Conservation (phyloP, 805 yeast genomes). For the Candida yuanshanica region DNA sequence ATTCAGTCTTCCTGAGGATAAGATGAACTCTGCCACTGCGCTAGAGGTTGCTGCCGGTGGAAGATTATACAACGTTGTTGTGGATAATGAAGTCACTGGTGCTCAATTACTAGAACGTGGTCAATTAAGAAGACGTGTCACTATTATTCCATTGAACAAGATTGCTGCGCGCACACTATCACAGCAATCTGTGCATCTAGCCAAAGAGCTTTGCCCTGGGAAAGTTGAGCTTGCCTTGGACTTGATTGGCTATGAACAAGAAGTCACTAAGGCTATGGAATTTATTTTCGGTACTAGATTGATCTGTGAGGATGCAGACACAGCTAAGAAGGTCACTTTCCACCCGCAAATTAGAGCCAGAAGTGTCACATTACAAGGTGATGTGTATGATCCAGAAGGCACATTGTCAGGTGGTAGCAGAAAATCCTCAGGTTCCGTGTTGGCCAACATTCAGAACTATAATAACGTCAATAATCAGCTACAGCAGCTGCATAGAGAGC, state of each 20-base stretch:
- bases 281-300: conserved; percentile 89
- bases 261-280: conserved; percentile 77
- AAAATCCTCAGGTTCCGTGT: conserved; percentile 48
- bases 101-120: conserved; percentile 76
- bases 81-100: conserved; percentile 83
- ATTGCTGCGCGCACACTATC: conserved; percentile 58
- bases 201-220: conserved; percentile 73
- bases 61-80: conserved; percentile 81
- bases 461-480: conserved; percentile 40
- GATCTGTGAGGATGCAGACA: conserved; percentile 78
- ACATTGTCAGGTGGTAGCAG: conserved; percentile 94
- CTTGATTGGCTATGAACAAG: conserved; percentile 66
- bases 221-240: conserved; percentile 88
- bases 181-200: conserved; percentile 47
- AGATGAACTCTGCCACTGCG: conserved; percentile 66
- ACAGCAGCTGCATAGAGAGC: conserved; percentile 35
- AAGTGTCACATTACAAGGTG: conserved; percentile 89
- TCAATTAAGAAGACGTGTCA: conserved; percentile 71
- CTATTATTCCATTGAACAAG: conserved; percentile 88
- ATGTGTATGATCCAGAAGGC: conserved; percentile 93
- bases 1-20: conserved; percentile 54
- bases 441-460: conserved; percentile 61
- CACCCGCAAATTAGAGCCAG: conserved; percentile 74
- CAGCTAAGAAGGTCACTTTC: conserved; percentile 86
- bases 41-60: conserved; percentile 94